Evolutionary conservation across 495 filamentous ascomycete genomes (phyloP).

Genomic region (Chaetomium cochliodes): DNA sequence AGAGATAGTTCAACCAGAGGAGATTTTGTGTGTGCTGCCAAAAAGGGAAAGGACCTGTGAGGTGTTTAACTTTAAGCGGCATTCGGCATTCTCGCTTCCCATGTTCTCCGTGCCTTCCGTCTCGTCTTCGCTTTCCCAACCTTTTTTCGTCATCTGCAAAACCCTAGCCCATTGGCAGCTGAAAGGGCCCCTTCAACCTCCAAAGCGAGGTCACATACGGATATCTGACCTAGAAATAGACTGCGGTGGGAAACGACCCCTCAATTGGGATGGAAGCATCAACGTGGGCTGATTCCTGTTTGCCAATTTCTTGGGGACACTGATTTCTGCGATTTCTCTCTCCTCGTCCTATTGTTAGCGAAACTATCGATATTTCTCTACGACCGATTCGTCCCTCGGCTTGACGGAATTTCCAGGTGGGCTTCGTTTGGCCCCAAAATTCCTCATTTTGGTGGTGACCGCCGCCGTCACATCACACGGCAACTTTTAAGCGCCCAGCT

Average conservation of each 20-base stretch:
- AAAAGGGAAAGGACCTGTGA: not conserved
- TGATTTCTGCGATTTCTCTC: not conserved
- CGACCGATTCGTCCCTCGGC: constrained; percentile 2
- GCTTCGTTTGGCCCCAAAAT: not conserved
- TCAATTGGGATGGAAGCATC: too few species aligned
- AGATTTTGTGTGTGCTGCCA: not conserved
- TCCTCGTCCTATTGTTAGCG: constrained; percentile 1
- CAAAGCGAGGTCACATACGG: not conserved
- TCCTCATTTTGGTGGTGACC: not conserved
- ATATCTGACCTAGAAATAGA: too few species aligned
- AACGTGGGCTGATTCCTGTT: not conserved
- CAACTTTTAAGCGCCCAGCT: constrained; percentile 22
- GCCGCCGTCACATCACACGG: constrained; percentile 10
- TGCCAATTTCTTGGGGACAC: not conserved
- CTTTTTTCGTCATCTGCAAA: too few species aligned
- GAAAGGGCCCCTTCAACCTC: too few species aligned
- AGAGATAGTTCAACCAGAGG: not conserved
- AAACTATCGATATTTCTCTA: constrained; percentile 1
- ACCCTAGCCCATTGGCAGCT: too few species aligned
- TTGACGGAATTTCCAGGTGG: not conserved
- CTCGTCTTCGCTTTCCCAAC: not conserved
- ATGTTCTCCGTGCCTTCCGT: not conserved
- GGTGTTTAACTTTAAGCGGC: not conserved
- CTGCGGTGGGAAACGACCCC: too few species aligned
- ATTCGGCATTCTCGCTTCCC: not conserved